Evolutionary conservation across 345 rosid species (phyloP).

Genomic region (Syzygium jambos): DNA sequence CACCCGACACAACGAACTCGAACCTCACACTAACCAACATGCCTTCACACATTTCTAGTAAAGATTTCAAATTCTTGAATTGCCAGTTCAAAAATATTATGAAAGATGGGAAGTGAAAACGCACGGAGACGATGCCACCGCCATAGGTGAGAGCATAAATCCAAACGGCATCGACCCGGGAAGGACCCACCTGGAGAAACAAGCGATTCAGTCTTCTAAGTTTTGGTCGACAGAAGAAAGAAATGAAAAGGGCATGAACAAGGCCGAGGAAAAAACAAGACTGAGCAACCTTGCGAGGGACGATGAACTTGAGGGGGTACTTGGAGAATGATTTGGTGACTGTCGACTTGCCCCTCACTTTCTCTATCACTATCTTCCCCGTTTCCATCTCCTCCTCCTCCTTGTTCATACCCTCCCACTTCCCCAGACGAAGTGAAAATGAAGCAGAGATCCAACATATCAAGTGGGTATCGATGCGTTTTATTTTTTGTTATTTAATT

Average conservation of each 20-base stretch:
- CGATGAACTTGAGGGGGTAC: constrained; percentile 88
- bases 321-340: constrained; percentile 69
- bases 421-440: background rate
- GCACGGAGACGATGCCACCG: constrained; percentile 92
- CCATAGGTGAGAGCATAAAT: constrained; percentile 84
- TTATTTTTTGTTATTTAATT: background rate
- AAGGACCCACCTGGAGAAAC: constrained; percentile 61
- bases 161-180: constrained; percentile 71
- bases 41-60: background rate
- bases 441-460: background rate
- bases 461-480: background rate
- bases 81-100: background rate
- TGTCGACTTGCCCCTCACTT: constrained; percentile 59
- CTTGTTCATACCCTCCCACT: background rate
- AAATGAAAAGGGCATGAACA: background rate
- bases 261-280: background rate
- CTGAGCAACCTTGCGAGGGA: constrained; percentile 54
- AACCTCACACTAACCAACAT: background rate
- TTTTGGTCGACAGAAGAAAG: background rate
- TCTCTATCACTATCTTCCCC: constrained; percentile 62
- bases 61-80: background rate
- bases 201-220: background rate
- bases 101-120: background rate
- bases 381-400: constrained; percentile 25
- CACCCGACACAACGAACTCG: background rate